Evolutionary conservation across 2,329 filamentous ascomycete genomes (phyloP).

Genomic region (Ilyonectria robusta): DNA sequence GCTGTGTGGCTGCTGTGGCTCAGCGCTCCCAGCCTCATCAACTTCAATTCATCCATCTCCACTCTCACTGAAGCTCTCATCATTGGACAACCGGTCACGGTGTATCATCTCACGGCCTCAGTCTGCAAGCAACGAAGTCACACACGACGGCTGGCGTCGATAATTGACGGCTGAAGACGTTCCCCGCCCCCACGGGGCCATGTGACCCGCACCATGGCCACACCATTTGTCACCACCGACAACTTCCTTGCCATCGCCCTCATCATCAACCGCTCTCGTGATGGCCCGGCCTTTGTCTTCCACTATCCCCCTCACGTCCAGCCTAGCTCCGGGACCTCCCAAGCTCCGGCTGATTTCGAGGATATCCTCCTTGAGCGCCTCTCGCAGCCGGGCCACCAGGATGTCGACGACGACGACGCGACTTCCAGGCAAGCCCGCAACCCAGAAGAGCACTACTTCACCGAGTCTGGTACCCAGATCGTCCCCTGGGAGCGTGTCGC

Average conservation of each 20-base stretch:
- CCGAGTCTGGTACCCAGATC: constrained; percentile 69
- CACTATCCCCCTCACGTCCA: constrained; percentile 82
- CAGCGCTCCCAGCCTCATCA: constrained; percentile 10
- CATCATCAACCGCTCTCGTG: constrained; percentile 80
- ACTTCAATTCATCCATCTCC: constrained; percentile 31
- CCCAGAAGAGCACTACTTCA: constrained; percentile 69
- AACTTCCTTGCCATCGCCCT: constrained; percentile 80
- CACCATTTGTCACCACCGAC: constrained; percentile 66
- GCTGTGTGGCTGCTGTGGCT: constrained; percentile 31
- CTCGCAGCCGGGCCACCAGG: constrained; percentile 54
- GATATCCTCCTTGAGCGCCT: constrained; percentile 66
- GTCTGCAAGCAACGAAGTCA: neutral
- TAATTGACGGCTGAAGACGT: neutral
- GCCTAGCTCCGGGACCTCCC: constrained; percentile 53
- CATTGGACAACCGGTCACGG: constrained; percentile 31
- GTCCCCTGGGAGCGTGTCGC: constrained; percentile 81
- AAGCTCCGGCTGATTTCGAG: constrained; percentile 61
- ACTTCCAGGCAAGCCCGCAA: constrained; percentile 64
- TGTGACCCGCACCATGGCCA: constrained; percentile 51
- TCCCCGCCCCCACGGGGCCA: constrained; percentile 25
- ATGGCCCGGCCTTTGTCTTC: constrained; percentile 87
- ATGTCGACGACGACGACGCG: constrained; percentile 55
- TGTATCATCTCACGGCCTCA: constrained; percentile 19
- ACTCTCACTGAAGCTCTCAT: constrained; percentile 31
- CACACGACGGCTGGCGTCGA: neutral